A percentile compares a stretch with the other conserved stretches of the same genome.
phyloP scores from a whole-genome alignment of 768 basidiomycete species.

The Russula abietina region DNA sequence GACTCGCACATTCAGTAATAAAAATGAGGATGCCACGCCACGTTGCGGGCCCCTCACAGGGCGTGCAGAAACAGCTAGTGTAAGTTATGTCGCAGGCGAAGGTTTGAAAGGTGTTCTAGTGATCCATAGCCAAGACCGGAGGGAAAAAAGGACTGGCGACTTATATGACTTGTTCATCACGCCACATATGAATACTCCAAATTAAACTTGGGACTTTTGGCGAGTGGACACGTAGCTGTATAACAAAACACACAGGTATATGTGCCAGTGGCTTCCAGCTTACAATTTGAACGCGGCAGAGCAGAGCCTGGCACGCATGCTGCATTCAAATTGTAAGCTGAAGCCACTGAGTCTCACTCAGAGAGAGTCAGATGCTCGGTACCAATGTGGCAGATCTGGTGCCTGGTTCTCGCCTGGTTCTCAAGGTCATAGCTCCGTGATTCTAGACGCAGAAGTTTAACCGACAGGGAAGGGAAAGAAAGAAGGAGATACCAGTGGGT shows the following conservation, averaged over 20 bases:
- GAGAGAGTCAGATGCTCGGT: neutral
- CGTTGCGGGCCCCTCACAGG: neutral
- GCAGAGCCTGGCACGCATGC: too few species aligned
- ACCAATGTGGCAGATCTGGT: neutral
- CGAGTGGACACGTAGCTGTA: too few species aligned
- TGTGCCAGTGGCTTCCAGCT: too few species aligned
- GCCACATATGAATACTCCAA: neutral
- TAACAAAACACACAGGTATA: too few species aligned
- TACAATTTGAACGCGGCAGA: neutral
- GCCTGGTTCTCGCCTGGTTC: neutral
- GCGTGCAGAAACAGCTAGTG: neutral
- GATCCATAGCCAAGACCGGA: neutral
- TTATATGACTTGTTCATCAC: neutral
- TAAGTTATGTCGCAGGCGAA: neutral
- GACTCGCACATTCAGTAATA: neutral
- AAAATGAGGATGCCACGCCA: neutral
- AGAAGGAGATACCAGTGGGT: too few species aligned
- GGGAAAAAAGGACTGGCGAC: neutral
- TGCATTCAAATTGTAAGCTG: too few species aligned
- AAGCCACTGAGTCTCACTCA: too few species aligned
- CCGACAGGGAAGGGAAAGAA: too few species aligned
- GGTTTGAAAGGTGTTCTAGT: neutral
- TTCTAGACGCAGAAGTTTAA: neutral
- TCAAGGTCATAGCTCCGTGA: too few species aligned
- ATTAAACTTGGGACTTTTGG: too few species aligned